Base-by-base conservation (phyloP, 176 grass and related monocot species). In the Dendrocalamus sinicus region DNA sequence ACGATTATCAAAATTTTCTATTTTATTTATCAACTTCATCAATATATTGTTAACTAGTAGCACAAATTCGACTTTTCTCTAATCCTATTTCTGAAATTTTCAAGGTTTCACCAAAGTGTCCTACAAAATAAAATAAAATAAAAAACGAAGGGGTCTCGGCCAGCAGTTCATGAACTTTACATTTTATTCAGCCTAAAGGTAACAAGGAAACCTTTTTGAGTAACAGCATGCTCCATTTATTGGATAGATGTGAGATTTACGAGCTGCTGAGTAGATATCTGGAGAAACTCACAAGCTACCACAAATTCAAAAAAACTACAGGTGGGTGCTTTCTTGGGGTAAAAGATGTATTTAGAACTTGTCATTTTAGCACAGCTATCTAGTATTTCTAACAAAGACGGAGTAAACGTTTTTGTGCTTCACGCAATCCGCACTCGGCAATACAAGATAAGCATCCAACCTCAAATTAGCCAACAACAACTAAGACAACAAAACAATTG, bases 371-470 rank as follows among this genome's bases (percentile, higher is more conserved):
- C 67, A 64, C 9, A 62, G 30, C 16, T 28, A 47, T 65, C 9
- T 6, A 37, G 26, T 73, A 28, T 75, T 78, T 60, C 12, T 26
- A 60, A 50, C 8, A 17, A 46, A 12, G 39, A 35, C 12, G 3
- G 5, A 45, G 67, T 66, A 79, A 88, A 72, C 13, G 69, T 73
- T 67, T 30, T 45, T 65, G 10, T 88, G 1, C 4, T 44, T 77
- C 67, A 78, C 6, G 73, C 53, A 30, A 83, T 44, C 73, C 16
- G 30, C 28, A 12, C 4, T 51, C 8, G 12, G n/a, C 14, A 46
- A 78, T 28, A 48, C 45, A 69, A 69, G 24, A 12, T 32, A 40
- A 41, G 28, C 32, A 63, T 35, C 35, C 4, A 52, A 45, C 24
- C 43, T 70, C 63, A 15, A 82, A 70, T 53, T 26, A 88, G 81